phyloP scores from a whole-genome alignment of 192 early-diverging fungal species.

The Coemansia sp. region DNA sequence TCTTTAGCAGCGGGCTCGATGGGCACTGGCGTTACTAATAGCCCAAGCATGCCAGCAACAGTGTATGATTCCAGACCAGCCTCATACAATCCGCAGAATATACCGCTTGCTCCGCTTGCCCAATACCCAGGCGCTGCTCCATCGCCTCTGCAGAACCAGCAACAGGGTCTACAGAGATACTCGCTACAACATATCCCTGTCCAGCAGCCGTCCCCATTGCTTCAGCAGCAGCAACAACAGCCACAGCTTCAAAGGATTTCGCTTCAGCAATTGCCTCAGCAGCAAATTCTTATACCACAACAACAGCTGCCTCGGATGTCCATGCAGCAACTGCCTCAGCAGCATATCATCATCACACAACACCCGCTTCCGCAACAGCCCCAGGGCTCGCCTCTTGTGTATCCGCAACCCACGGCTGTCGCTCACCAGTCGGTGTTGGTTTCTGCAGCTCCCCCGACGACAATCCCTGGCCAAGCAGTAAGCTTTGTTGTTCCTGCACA shows the following conservation, averaged over 20 bases:
- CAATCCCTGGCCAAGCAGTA: neutral
- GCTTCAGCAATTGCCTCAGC: neutral
- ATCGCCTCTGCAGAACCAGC: slow-evolving; percentile 1
- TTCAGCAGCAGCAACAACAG: slow-evolving; percentile 17
- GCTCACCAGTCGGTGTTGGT: neutral
- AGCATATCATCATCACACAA: neutral
- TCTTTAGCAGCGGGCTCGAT: neutral
- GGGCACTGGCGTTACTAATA: neutral
- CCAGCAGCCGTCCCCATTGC: slow-evolving; percentile 9
- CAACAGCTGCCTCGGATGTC: neutral
- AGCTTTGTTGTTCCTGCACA: slow-evolving; percentile 9
- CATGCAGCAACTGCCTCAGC: neutral
- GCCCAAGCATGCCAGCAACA: neutral
- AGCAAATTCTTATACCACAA: neutral
- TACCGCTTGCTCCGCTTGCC: neutral
- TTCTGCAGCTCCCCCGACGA: neutral
- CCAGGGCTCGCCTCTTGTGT: neutral
- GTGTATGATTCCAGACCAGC: neutral
- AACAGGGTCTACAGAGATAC: slow-evolving; percentile 4
- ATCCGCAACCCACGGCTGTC: neutral
- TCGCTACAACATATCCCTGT: neutral
- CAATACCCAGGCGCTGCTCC: neutral
- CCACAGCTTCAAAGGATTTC: slow-evolving; percentile 6
- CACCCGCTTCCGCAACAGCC: slow-evolving; percentile 1
- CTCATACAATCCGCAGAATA: neutral